Conservation (phyloP, 1,284 basidiomycete genomes). For the Gomphus sp. region DNA sequence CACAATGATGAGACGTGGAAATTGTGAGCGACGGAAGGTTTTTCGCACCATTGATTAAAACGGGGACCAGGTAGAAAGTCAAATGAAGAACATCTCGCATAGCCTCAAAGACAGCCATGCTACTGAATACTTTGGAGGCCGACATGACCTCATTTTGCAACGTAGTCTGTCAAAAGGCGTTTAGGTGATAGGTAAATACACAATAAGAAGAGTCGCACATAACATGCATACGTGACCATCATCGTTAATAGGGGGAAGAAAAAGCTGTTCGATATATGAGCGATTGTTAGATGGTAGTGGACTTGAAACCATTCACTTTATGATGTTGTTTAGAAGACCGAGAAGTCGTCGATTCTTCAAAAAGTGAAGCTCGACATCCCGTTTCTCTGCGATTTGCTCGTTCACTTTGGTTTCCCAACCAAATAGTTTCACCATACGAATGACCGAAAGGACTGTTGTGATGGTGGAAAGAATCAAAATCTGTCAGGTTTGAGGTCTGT, state of each 20-base stretch:
- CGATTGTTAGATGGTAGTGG: neutral
- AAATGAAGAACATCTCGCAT: slow-evolving; percentile 10
- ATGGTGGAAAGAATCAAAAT: slow-evolving; percentile 7
- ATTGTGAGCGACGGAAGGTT: neutral
- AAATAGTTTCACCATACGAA: slow-evolving; percentile 40
- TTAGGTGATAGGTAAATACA: slow-evolving; percentile 13
- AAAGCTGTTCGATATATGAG: slow-evolving; percentile 22
- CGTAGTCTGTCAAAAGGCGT: slow-evolving; percentile 32
- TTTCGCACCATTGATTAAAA: slow-evolving; percentile 11
- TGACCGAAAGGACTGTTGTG: slow-evolving; percentile 16
- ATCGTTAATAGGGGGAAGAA: slow-evolving; percentile 36
- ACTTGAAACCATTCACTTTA: neutral
- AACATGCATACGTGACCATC: slow-evolving; percentile 36
- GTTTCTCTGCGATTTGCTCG: slow-evolving; percentile 25
- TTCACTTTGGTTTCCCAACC: slow-evolving; percentile 35
- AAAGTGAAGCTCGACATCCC: slow-evolving; percentile 28
- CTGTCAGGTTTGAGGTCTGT: neutral
- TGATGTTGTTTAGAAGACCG: slow-evolving; percentile 1
- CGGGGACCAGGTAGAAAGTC: slow-evolving; percentile 9
- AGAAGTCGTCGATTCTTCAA: slow-evolving; percentile 16
- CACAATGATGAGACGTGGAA: neutral
- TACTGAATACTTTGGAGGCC: neutral
- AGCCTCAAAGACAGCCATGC: slow-evolving; percentile 13
- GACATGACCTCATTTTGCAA: slow-evolving; percentile 24
- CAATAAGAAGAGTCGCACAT: slow-evolving; percentile 16